These are phyloP conservation scores for Suhomyces coccinellae DNA, from an alignment of 1,139 yeast genomes.

Conservation along the genomic window DNA sequence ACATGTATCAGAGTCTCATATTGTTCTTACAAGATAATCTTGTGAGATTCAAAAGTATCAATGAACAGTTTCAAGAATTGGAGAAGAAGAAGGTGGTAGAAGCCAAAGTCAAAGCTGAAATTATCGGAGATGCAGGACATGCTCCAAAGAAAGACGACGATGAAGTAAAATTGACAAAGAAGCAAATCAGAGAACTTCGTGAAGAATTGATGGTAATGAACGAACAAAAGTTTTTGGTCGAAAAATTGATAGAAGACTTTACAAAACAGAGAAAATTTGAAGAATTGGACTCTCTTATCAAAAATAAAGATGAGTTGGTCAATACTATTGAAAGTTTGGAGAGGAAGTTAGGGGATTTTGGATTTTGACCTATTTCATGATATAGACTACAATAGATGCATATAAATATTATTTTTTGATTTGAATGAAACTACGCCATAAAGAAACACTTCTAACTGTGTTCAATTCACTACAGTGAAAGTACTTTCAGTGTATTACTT, in stretches of 20 bases:
- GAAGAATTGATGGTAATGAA: conserved; percentile 84
- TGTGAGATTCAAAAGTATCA: conserved; percentile 30
- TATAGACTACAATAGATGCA: background rate
- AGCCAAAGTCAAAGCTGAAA: background rate
- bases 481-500: no score
- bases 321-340: conserved; percentile 53
- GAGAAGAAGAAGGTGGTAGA: conserved; percentile 18
- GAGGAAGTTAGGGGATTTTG: conserved; percentile 61
- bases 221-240: conserved; percentile 76
- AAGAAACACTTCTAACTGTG: no score
- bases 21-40: conserved; percentile 39
- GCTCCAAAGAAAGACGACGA: conserved; percentile 5
- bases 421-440: no score
- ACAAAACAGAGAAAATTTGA: conserved; percentile 74
- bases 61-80: conserved; percentile 25
- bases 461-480: no score
- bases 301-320: conserved; percentile 59
- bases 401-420: no score
- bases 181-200: conserved; percentile 58
- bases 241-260: conserved; percentile 59
- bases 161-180: conserved; percentile 39
- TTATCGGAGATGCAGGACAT: background rate
- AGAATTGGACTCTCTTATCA: conserved; percentile 63
- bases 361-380: conserved; percentile 33
- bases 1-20: conserved; percentile 37